Base-by-base conservation (phyloP, 345 rosid genomes). In the Litchi chinensis region DNA sequence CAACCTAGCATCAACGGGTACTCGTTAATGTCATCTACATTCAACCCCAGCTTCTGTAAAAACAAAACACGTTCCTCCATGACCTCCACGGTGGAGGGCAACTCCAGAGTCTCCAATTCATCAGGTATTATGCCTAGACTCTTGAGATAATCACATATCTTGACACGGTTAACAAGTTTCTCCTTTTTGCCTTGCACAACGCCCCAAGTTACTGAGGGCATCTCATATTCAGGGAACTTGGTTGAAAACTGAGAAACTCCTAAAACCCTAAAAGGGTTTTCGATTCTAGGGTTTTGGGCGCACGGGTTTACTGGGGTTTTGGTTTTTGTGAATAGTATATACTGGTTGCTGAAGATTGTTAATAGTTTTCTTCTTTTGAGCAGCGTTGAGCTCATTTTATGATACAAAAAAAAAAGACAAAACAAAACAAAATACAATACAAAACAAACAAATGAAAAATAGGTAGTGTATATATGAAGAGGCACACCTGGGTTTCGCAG, bases 191-290 rank as follows among this genome's bases (percentile, higher is more conserved):
- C 97, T 83, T 92, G 98, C 28, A 95, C 85, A 11, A 92, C 94
- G 43, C 95, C 97, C 98, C 98, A 95, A 32, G 98, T 92, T 78
- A 95, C 99, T 3, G 98, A 87, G 41, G 99, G 99, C 98, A 93
- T 93, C 81, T 93, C 93, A 81, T 95, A 93, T 43, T 93, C 98
- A 3, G 95, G 92, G 81, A 87, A 93, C 83, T 93, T 93, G 46
- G 90, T 89, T 74, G 95, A 91, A 79, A 88, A 88, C 44, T 77
- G 83, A 46, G 84, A 43, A 64, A 59, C 52, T 28, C 64, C 74
- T 11, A 52, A 69, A 81, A 75, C 77, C 28, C 83, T 77, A 12
- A 5, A 70, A 41, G 79, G 84, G 48, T 72, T 80, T 74, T 39
- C 77, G 21, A 18, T 50, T 6, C 40, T 39, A 76, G 71, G 82